phyloP scores from a whole-genome alignment of 306 rosid genomes.

The Trifolium repens region DNA sequence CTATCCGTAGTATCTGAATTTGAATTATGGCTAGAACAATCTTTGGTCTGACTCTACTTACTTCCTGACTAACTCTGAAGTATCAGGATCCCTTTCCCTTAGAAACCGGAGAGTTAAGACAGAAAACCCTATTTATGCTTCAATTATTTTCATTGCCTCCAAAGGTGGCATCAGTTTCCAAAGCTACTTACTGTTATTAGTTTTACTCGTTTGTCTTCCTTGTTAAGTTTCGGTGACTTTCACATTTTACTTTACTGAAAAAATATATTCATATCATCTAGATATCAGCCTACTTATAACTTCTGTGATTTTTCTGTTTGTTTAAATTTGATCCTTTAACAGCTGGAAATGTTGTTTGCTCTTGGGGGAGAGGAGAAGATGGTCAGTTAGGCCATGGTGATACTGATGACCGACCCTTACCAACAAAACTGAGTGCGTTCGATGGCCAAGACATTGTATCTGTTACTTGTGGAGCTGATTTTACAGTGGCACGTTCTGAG shows the following conservation, averaged over 20 bases:
- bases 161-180: constrained; percentile 6
- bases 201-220: not conserved
- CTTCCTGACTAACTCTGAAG: too few relatives aligned
- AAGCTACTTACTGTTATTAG: not conserved
- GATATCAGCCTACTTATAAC: not conserved
- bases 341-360: constrained; percentile 90
- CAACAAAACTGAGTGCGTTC: constrained; percentile 75
- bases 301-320: not conserved
- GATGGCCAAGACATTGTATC: constrained; percentile 71
- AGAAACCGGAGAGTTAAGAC: not conserved
- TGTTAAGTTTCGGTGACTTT: constrained; percentile 13
- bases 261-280: not conserved
- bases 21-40: not conserved
- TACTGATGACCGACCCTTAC: constrained; percentile 72
- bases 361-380: constrained; percentile 99
- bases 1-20: too few relatives aligned
- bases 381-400: constrained; percentile 97
- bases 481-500: constrained; percentile 71
- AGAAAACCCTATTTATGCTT: not conserved
- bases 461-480: constrained; percentile 96
- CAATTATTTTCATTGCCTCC: not conserved
- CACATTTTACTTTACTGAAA: not conserved
- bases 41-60: not conserved
- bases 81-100: not conserved
- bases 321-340: constrained; percentile 32